phyloP scores from a whole-genome alignment of 306 rosid species.

The Vigna angularis region DNA sequence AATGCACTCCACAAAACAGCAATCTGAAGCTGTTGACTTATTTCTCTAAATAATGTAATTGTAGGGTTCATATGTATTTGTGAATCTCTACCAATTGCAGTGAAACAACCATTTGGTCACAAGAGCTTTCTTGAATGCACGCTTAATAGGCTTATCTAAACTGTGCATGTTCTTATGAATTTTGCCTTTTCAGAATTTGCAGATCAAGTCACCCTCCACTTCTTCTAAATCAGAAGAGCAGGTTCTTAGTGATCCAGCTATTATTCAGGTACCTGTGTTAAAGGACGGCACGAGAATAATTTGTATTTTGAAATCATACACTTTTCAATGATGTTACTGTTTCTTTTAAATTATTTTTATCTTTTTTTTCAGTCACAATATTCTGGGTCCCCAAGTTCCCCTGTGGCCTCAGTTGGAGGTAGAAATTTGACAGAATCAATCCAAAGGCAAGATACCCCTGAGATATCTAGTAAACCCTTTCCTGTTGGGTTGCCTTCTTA shows the following conservation, averaged over 20 bases:
- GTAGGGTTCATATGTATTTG: conserved; percentile 14
- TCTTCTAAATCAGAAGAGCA: conserved; percentile 53
- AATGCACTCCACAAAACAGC: neutral
- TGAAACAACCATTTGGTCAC: conserved; percentile 1
- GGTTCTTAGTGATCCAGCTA: conserved; percentile 66
- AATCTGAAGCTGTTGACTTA: conserved; percentile 1
- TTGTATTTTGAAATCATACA: neutral
- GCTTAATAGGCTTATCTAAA: conserved; percentile 26
- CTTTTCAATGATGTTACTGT: neutral
- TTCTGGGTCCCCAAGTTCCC: conserved; percentile 47
- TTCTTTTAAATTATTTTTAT: conserved; percentile 1
- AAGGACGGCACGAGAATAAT: neutral
- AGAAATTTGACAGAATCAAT: conserved; percentile 51
- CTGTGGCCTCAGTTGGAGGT: conserved; percentile 46
- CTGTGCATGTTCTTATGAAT: conserved; percentile 31
- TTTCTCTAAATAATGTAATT: conserved; percentile 12
- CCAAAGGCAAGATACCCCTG: conserved; percentile 58
- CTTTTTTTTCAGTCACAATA: conserved; percentile 54
- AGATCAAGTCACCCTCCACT: conserved; percentile 61
- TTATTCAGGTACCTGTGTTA: conserved; percentile 62
- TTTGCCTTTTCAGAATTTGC: conserved; percentile 68
- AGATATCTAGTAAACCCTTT: conserved; percentile 47
- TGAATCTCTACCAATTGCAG: conserved; percentile 18
- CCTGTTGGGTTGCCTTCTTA: conserved; percentile 54
- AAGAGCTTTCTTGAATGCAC: conserved; percentile 19